Conservation (phyloP, 2,329 filamentous ascomycete genomes). For the Penicillium sp. region DNA sequence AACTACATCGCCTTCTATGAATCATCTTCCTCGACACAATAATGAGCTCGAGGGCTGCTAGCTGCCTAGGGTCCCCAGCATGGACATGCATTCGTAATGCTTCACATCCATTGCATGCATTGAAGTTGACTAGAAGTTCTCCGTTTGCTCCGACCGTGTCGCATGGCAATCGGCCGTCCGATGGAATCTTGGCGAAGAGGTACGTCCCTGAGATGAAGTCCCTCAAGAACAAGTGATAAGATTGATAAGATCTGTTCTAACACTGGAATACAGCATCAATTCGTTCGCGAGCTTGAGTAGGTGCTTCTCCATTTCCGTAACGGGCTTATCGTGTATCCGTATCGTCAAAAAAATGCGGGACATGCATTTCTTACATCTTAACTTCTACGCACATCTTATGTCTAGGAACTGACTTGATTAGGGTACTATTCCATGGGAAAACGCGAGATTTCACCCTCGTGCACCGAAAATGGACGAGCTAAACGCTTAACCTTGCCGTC, state of each 20-base stretch:
- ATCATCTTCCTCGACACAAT: background rate
- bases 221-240: background rate
- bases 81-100: background rate
- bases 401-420: constrained; percentile 8
- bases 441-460: background rate
- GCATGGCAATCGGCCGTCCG: constrained; percentile 2
- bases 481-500: constrained; percentile 8
- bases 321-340: constrained; percentile 15
- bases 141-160: constrained; percentile 7
- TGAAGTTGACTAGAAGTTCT: constrained; percentile 4
- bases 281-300: constrained; percentile 9
- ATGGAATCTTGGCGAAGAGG: constrained; percentile 8
- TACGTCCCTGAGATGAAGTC: constrained; percentile 6
- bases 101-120: constrained; percentile 2
- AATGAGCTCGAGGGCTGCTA: constrained; percentile 3
- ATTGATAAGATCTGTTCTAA: background rate
- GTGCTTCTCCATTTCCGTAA: constrained; percentile 7
- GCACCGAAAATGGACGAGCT: constrained; percentile 8
- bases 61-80: background rate
- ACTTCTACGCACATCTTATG: background rate
- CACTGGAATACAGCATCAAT: constrained; percentile 2
- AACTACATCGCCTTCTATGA: background rate
- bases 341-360: constrained; percentile 9
- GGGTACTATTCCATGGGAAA: constrained; percentile 4
- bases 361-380: constrained; percentile 9